Percentiles rank a stretch among this genome's conserved stretches.
Evolutionary conservation across 805 yeast genomes (phyloP).

Genomic region (Candida chauliodis): DNA sequence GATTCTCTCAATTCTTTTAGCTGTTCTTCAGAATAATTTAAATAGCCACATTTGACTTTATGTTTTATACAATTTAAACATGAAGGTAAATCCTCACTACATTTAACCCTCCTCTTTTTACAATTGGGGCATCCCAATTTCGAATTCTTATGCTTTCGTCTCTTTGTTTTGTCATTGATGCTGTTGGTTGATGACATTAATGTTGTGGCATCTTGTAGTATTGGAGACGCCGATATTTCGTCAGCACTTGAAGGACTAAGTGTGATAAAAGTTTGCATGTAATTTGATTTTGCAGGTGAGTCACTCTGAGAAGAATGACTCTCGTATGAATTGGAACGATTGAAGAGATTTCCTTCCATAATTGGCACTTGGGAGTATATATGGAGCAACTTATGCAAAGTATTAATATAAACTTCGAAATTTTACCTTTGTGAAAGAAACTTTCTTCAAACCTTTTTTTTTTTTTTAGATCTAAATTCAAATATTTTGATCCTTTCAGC

Average conservation of each 20-base stretch:
- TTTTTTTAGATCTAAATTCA: not conserved
- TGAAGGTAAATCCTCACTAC: constrained; percentile 39
- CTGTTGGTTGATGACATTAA: not conserved
- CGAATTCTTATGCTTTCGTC: constrained; percentile 32
- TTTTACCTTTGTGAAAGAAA: not conserved
- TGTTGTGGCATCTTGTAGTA: not conserved
- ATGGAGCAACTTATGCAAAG: too few relatives aligned
- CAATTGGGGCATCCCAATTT: constrained; percentile 49
- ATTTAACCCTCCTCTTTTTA: constrained; percentile 48
- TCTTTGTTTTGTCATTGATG: constrained; percentile 11
- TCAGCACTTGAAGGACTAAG: not conserved
- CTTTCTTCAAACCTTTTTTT: not conserved
- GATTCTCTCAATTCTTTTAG: constrained; percentile 17
- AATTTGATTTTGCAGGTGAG: too few relatives aligned
- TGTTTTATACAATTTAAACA: constrained; percentile 40
- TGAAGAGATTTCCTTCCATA: not conserved
- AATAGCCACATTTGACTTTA: constrained; percentile 36
- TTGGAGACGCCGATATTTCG: not conserved
- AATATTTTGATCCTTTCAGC: too few relatives aligned
- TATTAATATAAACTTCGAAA: too few relatives aligned
- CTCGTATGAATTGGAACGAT: not conserved
- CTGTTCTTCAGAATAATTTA: constrained; percentile 31
- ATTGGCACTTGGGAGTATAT: too few relatives aligned
- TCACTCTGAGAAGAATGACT: not conserved
- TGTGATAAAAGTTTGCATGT: not conserved